Base-by-base conservation (phyloP, 371 early-diverging fungal species). In the Mucor racemosus region DNA sequence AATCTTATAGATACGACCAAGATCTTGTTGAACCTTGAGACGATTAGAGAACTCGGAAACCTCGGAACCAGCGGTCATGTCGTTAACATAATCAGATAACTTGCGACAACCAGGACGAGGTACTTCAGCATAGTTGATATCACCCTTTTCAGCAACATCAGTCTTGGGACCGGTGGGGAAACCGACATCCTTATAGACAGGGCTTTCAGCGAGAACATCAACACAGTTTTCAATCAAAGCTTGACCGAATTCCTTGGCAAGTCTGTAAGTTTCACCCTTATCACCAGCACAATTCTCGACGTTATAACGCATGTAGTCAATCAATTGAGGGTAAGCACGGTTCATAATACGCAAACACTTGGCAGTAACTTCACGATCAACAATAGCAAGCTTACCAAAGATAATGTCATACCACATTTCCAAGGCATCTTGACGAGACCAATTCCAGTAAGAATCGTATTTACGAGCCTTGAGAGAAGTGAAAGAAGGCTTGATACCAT, bases 401-500 rank as follows among this genome's bases (percentile, higher is more conserved):
- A 97, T 86, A 66, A 95, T 90, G 75, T 95, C 96, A 76, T 93
- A 96, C 84, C 94, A 93, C 72, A 96, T 86, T 53, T 90, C 86
- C 53, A 96, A 79, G 11, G 94, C 95, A 77, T 98, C 96, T 76
- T 95, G 95, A 64, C 96, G 92, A 56, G 92, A 94, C 98, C 98
- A 98, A 84, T 98, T 98, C 98, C 98, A 98, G 88, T 92, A 91
- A 35, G 97, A 97, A 67, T 96, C 96, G 71, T 94, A 97, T 31
- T 76, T 81, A 50, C 98, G 94, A 39, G 92, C 96, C 87, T 95
- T 98, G 67, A 88, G 86, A 54, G 82, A 76, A 62, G 88, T 88
- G 78, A 98, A 98, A 21, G 86, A 71, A 15, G 95, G 95, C 58
- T 85, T 86, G 76, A 97, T 93, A 48, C 98, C 97, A 60, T 92